Percentiles rank a stretch among this genome's conserved stretches.
Evolutionary conservation across 768 basidiomycete species (phyloP).

Genomic region (Megacollybia marginata): DNA sequence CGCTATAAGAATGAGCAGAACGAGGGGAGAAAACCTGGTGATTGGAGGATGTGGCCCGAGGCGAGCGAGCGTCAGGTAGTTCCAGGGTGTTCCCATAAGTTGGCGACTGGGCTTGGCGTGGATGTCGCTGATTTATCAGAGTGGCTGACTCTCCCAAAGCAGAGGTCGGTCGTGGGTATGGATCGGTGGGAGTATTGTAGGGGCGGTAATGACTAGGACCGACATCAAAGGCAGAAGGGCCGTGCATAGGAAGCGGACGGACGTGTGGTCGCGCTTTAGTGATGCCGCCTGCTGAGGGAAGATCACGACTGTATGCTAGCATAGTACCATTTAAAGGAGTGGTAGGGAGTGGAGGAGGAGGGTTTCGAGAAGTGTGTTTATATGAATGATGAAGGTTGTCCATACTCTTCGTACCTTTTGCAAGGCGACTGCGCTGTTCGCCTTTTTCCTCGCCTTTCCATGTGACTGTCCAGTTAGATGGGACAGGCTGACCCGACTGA

Average conservation of each 20-base stretch:
- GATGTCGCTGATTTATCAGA: conserved; percentile 21
- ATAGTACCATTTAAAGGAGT: conserved; percentile 19
- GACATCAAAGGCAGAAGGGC: conserved; percentile 24
- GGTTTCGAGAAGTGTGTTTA: conserved; percentile 25
- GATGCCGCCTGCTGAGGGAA: conserved; percentile 19
- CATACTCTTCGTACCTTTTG: conserved; percentile 49
- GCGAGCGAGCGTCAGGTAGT: not conserved
- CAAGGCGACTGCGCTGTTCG: conserved; percentile 26
- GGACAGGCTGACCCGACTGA: conserved; percentile 36
- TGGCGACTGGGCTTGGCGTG: conserved; percentile 28
- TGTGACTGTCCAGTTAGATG: conserved; percentile 36
- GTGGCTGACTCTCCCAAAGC: conserved; percentile 45
- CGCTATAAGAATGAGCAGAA: conserved; percentile 20
- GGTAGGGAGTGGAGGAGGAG: conserved; percentile 26
- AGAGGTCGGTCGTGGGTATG: conserved; percentile 57
- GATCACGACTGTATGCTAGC: not conserved
- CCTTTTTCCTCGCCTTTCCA: conserved; percentile 43
- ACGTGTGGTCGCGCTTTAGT: conserved; percentile 31
- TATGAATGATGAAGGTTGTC: conserved; percentile 38
- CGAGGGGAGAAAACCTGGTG: not conserved
- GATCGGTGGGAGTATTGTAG: conserved; percentile 32
- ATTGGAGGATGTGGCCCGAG: not conserved
- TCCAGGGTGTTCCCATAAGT: conserved; percentile 11
- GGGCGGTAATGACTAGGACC: conserved; percentile 12
- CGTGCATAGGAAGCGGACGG: conserved; percentile 34